These are phyloP conservation scores for Rachicladosporium sp. DNA, from an alignment of 2,329 filamentous ascomycete species.

Conservation along the genomic window DNA sequence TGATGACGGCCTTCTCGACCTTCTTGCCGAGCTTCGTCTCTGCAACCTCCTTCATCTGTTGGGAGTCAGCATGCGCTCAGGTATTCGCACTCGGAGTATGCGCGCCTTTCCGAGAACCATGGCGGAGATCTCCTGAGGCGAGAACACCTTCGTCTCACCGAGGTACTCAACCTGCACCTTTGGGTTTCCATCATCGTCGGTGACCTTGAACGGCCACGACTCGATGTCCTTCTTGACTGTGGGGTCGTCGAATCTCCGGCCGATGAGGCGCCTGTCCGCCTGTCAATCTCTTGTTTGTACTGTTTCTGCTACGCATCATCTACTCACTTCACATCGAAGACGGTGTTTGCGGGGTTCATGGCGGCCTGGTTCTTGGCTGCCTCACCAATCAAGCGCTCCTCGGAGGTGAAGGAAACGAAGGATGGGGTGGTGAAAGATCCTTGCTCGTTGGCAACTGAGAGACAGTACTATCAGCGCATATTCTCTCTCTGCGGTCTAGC, in stretches of 20 bases:
- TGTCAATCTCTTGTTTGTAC: conserved; percentile 19
- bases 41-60: conserved; percentile 96
- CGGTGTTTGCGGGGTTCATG: conserved; percentile 96
- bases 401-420: conserved; percentile 96
- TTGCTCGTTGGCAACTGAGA: conserved; percentile 88
- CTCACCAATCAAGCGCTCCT: conserved; percentile 98
- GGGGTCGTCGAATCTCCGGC: conserved; percentile 85
- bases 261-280: conserved; percentile 73
- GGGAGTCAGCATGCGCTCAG: conserved; percentile 7
- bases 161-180: conserved; percentile 94
- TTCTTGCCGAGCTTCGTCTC: conserved; percentile 98
- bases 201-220: conserved; percentile 98
- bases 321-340: conserved; percentile 83
- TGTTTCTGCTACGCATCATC: conserved; percentile 1
- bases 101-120: conserved; percentile 96
- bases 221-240: conserved; percentile 98
- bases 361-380: conserved; percentile 99
- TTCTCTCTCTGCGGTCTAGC: too few relatives aligned
- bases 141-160: conserved; percentile 88
- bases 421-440: conserved; percentile 97
- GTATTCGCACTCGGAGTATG: background rate
- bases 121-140: conserved; percentile 94
- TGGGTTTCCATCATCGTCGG: conserved; percentile 78
- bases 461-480: conserved; percentile 5
- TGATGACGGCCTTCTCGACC: conserved; percentile 98